A percentile compares a stretch with the other conserved stretches of the same genome.
Conservation (phyloP, 2,329 filamentous ascomycete species). For the Bisporella sp. region DNA sequence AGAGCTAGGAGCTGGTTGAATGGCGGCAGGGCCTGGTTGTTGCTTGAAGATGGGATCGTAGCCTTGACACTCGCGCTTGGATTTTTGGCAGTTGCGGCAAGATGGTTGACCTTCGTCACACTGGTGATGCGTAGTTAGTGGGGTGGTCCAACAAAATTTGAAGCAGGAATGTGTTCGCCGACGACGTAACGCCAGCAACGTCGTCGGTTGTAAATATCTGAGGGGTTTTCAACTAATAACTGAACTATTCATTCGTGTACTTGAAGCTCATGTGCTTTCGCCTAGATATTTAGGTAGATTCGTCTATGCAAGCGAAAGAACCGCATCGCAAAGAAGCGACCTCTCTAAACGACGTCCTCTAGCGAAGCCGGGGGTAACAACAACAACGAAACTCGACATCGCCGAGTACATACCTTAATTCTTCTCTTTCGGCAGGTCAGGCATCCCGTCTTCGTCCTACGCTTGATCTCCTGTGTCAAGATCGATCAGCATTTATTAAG, state of each 20-base stretch:
- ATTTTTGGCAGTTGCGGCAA: conserved; percentile 86
- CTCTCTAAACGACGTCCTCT: conserved; percentile 17
- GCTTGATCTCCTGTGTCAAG: conserved; percentile 57
- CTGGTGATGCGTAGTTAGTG: conserved; percentile 38
- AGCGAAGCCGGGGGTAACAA: not conserved
- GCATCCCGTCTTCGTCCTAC: conserved; percentile 69
- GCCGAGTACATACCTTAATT: conserved; percentile 57
- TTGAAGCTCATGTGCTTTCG: conserved; percentile 26
- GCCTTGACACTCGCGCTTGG: conserved; percentile 77
- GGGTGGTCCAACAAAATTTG: too few relatives aligned
- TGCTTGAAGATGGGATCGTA: conserved; percentile 85
- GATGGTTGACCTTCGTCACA: conserved; percentile 94
- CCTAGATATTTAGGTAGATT: conserved; percentile 28
- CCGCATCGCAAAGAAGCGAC: conserved; percentile 25
- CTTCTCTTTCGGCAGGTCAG: conserved; percentile 57
- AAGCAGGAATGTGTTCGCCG: too few relatives aligned
- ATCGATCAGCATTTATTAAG: conserved; percentile 17
- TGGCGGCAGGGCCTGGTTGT: conserved; percentile 57
- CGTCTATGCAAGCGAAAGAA: conserved; percentile 29
- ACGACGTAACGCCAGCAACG: too few relatives aligned
- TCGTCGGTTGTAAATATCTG: too few relatives aligned
- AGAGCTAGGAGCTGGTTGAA: conserved; percentile 60
- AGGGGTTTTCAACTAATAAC: too few relatives aligned
- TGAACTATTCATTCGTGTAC: too few relatives aligned
- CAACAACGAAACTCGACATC: conserved; percentile 5